A percentile compares a stretch with the other conserved stretches of the same genome.
Evolutionary conservation across 179 eudicot species (phyloP).

Genomic region (Spergularia azorica): DNA sequence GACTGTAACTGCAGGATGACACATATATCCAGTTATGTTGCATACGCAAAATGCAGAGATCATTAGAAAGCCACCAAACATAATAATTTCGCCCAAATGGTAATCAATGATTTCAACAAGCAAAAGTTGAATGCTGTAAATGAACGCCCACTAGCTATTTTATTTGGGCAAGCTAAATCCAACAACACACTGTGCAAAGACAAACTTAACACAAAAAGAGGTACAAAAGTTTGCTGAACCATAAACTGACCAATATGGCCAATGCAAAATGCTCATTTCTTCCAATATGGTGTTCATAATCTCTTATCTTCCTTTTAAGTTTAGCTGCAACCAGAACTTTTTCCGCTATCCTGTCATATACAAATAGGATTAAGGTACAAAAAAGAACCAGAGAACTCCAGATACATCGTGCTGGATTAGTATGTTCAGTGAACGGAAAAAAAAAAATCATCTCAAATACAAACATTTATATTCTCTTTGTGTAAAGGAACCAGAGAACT

Average conservation of each 20-base stretch:
- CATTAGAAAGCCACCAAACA: neutral
- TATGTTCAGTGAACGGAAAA: neutral
- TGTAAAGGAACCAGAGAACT: too few relatives aligned
- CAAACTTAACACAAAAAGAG: neutral
- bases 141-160: neutral
- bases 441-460: neutral
- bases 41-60: slow-evolving; percentile 6
- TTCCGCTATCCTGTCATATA: slow-evolving; percentile 51
- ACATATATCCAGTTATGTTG: slow-evolving; percentile 1
- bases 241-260: slow-evolving; percentile 60
- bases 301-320: slow-evolving; percentile 32
- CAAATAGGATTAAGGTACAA: neutral
- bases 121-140: too few relatives aligned
- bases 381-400: neutral
- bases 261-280: slow-evolving; percentile 47
- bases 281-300: slow-evolving; percentile 28
- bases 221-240: neutral
- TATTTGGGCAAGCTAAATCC: neutral
- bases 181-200: neutral
- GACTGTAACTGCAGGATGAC: slow-evolving; percentile 70
- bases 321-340: slow-evolving; percentile 34
- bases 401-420: slow-evolving; percentile 8
- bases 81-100: neutral
- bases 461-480: neutral
- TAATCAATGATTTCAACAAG: neutral